Percentiles rank a stretch among this genome's conserved stretches.
Conservation (phyloP, 768 basidiomycete species). For the Lentinula detonsa region DNA sequence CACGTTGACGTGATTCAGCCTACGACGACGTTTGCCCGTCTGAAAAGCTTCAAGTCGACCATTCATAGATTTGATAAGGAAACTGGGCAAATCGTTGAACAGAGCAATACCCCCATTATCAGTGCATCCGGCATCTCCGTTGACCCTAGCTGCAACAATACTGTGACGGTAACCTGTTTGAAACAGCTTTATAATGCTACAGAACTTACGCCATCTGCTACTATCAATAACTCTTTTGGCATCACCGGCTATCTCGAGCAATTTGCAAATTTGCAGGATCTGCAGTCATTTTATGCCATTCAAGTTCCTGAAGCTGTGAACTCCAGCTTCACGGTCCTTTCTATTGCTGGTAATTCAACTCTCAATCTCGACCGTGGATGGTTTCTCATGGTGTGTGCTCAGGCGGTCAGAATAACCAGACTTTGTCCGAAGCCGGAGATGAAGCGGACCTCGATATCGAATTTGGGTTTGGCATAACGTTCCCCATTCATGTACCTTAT, state of each 20-base stretch:
- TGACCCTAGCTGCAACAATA: conserved; percentile 41
- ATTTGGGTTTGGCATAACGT: conserved; percentile 60
- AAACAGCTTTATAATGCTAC: conserved; percentile 50
- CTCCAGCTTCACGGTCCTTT: conserved; percentile 45
- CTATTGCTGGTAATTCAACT: conserved; percentile 43
- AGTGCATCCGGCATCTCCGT: conserved; percentile 28
- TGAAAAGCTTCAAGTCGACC: background rate
- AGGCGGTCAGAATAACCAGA: conserved; percentile 64
- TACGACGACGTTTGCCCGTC: background rate
- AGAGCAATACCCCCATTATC: conserved; percentile 11
- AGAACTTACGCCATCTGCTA: conserved; percentile 35
- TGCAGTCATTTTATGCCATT: conserved; percentile 43
- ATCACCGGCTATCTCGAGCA: conserved; percentile 50
- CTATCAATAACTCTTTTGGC: conserved; percentile 43
- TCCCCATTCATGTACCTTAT: conserved; percentile 41
- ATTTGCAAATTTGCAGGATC: conserved; percentile 47
- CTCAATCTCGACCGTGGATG: background rate
- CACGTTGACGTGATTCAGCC: conserved; percentile 5
- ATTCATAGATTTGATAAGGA: conserved; percentile 19
- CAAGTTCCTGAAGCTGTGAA: conserved; percentile 44
- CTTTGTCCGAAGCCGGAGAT: conserved; percentile 37
- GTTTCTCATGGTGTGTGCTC: conserved; percentile 9
- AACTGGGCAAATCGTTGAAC: conserved; percentile 11
- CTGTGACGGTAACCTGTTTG: conserved; percentile 48
- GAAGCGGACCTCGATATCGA: conserved; percentile 69